Base-by-base conservation (phyloP, 805 yeast genomes). In the Candida xiaguanensis region DNA sequence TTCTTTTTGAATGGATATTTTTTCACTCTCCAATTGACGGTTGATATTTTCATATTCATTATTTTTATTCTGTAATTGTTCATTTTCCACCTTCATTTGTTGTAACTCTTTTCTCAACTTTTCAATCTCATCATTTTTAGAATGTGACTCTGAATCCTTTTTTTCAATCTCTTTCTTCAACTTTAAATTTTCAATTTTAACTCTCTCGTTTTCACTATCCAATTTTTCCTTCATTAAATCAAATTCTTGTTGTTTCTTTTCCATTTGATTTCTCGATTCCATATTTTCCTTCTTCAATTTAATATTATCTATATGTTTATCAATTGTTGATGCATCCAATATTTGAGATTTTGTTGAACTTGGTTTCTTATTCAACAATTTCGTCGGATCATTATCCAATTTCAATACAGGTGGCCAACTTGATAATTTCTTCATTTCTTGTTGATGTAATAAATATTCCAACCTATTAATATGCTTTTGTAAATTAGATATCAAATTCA, bases 401-500 rank as follows among this genome's bases (percentile, higher is more conserved):
- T 25, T 39, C 37, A 26, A 15, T 14, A 49, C 26, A n/a, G 44
- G 42, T 11, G 71, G 76, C 73, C 61, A 70, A 50, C 43, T 73
- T 23, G 69, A 70, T 27, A 78, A 65, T 37, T 78, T 75, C 33
- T 73, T 72, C 51, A 73, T 78, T 46, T 77, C 86, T 39, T 79
- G 83, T 45, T 85, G 87, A 54, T 88, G 93, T 12, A 89, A 61
- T 27, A 88, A 59, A 39, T 77, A 82, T 49, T 89, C 96, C 38
- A 91, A 70, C 48, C 84, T 84, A 45, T 77, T 78, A 29, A 91
- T 85, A 38, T 95, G 66, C 8, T 76, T 59, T 55, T 82, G 82
- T 46, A 88, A 82, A 0, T 85, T 86, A 46, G 71, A 71, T 8
- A 83, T 63, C 9, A 74, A 51, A 31, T 55, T 63, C 31, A 65